Evolutionary conservation across 768 basidiomycete genomes (phyloP).

Genomic region (Tephrocybe sp.): DNA sequence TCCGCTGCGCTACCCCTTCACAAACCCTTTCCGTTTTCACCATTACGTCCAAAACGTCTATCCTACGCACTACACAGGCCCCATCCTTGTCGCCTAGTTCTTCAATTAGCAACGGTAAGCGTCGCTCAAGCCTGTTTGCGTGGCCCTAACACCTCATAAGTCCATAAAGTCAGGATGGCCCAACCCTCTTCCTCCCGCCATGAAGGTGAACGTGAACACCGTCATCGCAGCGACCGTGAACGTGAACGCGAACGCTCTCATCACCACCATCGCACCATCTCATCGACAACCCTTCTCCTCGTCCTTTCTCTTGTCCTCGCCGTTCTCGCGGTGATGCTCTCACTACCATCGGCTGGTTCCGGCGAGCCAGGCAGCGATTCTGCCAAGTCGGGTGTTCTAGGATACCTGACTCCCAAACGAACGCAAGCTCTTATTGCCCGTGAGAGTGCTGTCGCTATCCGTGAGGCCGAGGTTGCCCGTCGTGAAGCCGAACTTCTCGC

Average conservation of each 20-base stretch:
- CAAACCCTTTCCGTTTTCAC: conserved; percentile 26
- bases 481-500: conserved; percentile 85
- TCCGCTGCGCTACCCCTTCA: conserved; percentile 28
- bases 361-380: conserved; percentile 36
- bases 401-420: conserved; percentile 79
- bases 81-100: conserved; percentile 78
- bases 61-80: conserved; percentile 48
- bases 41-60: conserved; percentile 61
- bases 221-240: conserved; percentile 43
- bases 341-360: conserved; percentile 60
- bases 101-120: conserved; percentile 47
- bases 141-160: conserved; percentile 12
- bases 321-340: conserved; percentile 89
- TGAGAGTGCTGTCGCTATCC: conserved; percentile 75
- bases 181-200: conserved; percentile 84
- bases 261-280: conserved; percentile 84
- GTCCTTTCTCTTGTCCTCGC: conserved; percentile 85
- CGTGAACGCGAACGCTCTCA: conserved; percentile 51
- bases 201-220: conserved; percentile 46
- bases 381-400: conserved; percentile 57
- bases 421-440: conserved; percentile 78
- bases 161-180: conserved; percentile 75
- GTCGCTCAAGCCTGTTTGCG: conserved; percentile 5
- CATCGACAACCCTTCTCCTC: conserved; percentile 85
- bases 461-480: conserved; percentile 87